phyloP scores from a whole-genome alignment of 2,329 filamentous ascomycete species.

The Penicillium sp. region DNA sequence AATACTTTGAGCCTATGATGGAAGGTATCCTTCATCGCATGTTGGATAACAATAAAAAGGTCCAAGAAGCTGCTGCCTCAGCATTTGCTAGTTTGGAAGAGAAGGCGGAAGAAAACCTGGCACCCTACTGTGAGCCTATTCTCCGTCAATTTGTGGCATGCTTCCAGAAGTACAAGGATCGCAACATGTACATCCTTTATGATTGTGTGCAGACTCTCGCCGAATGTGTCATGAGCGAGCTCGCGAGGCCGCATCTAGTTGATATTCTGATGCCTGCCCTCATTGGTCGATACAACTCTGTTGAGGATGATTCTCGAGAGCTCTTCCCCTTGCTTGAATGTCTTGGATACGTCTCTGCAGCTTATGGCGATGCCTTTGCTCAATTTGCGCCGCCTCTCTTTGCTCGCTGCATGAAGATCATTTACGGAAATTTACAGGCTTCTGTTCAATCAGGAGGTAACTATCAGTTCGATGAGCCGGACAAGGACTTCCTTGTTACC shows the following conservation, averaged over 20 bases:
- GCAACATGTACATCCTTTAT: conserved; percentile 98
- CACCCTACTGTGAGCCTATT: conserved; percentile 85
- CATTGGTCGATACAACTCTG: conserved; percentile 81
- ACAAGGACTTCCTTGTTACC: conserved; percentile 96
- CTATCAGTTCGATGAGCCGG: conserved; percentile 69
- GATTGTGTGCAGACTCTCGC: conserved; percentile 97
- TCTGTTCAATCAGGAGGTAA: conserved; percentile 69
- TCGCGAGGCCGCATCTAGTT: conserved; percentile 79
- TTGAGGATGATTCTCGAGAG: conserved; percentile 85
- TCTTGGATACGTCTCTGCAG: conserved; percentile 87
- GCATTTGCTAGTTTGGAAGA: conserved; percentile 96
- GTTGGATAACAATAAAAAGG: conserved; percentile 96
- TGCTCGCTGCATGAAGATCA: conserved; percentile 81
- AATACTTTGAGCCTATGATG: conserved; percentile 94
- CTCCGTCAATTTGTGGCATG: conserved; percentile 88
- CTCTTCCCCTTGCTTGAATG: conserved; percentile 95
- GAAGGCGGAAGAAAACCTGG: conserved; percentile 76
- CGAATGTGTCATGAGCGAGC: conserved; percentile 78
- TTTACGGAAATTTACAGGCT: conserved; percentile 86
- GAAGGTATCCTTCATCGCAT: conserved; percentile 91
- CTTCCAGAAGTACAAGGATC: conserved; percentile 94
- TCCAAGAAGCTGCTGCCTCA: conserved; percentile 93
- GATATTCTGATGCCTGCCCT: conserved; percentile 88
- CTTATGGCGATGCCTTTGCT: conserved; percentile 76
- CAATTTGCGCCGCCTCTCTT: conserved; percentile 88